A percentile compares a stretch with the other conserved stretches of the same genome.
These are phyloP conservation scores for Lepraria neglecta DNA, from an alignment of 495 filamentous ascomycete genomes.

Conservation along the genomic window DNA sequence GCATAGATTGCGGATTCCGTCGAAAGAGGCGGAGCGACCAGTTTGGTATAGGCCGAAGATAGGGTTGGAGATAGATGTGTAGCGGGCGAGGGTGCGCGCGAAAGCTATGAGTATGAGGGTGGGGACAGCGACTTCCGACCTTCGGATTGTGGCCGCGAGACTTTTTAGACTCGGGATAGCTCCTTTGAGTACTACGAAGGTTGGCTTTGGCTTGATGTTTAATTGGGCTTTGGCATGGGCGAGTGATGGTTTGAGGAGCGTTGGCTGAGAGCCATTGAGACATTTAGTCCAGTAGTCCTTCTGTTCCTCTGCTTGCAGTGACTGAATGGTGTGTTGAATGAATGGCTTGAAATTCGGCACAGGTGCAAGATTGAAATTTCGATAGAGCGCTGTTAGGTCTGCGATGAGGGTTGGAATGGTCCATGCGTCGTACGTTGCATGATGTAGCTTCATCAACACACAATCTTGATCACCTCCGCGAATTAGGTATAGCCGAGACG, in stretches of 20 bases:
- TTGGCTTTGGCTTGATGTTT: neutral
- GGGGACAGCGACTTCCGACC: slow-evolving; percentile 26
- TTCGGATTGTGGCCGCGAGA: slow-evolving; percentile 26
- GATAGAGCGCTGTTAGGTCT: slow-evolving; percentile 32
- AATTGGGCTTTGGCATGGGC: neutral
- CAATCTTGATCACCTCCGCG: slow-evolving; percentile 28
- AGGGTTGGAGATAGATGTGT: slow-evolving; percentile 25
- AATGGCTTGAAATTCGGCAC: slow-evolving; percentile 27
- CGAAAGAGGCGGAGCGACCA: slow-evolving; percentile 31
- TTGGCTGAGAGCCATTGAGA: slow-evolving; percentile 7
- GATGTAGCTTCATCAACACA: slow-evolving; percentile 32
- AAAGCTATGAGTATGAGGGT: slow-evolving; percentile 33
- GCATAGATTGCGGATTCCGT: slow-evolving; percentile 26
- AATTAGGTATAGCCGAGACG: slow-evolving; percentile 29
- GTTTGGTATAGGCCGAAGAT: slow-evolving; percentile 36
- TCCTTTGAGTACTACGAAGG: slow-evolving; percentile 11
- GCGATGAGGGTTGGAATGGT: slow-evolving; percentile 31
- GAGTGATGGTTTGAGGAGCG: slow-evolving; percentile 9
- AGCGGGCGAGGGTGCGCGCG: slow-evolving; percentile 29
- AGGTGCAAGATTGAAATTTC: slow-evolving; percentile 8
- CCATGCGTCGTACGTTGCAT: slow-evolving; percentile 37
- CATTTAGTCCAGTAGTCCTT: slow-evolving; percentile 19
- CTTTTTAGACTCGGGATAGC: slow-evolving; percentile 7
- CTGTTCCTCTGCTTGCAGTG: neutral
- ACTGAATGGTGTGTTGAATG: slow-evolving; percentile 18